Base-by-base conservation (phyloP, 768 basidiomycete species). In the Pulveroboletus sp. region DNA sequence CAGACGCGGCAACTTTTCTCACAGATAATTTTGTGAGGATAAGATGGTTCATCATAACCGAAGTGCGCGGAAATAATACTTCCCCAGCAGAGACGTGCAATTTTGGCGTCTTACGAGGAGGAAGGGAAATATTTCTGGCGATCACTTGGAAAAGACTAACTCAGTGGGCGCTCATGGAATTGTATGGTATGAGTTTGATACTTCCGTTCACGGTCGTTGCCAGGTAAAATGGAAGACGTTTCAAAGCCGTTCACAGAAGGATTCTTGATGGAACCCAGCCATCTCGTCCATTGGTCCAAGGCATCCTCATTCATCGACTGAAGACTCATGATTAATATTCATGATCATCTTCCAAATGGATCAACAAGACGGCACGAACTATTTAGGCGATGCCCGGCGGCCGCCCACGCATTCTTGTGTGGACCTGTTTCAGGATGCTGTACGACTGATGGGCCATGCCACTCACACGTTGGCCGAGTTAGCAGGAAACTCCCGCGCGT, bases 321-420 rank as follows among this genome's bases (percentile, higher is more conserved):
- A 69, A 68, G 69, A 50, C 58, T 73, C 24, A 52, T 68, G 14
- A 64, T 72, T n/a, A 73, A 74, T 53, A 64, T 72, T n/a, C 74
- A 74, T 53, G 53, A 54, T 41, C 71, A 68, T 9, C 61, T 72
- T 19, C 57, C 53, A 35, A 65, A 7, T 73, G 72, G 72, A 62
- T 75, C 16, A 52, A 40, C 50, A 51, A 49, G 43, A 57, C 37
- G 24, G 57, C 47, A 27, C 51, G 50, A 3, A 53, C 58, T 4
- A 29, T 29, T 29, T 2, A 14, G 53, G 55, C 16, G 58, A 54
- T 33, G 58, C 4, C 27, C 27, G 27, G 27, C 27, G 27, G 27
- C 50, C 8, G 49, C 52, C 23, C 59, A 59, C 55, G 51, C 63
- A 21, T 66, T 63, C 50, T 46, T 63, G 50, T 48, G 24, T 38